Evolutionary conservation across 2,329 filamentous ascomycete species (phyloP).

Genomic region (Davidsoniella australis): DNA sequence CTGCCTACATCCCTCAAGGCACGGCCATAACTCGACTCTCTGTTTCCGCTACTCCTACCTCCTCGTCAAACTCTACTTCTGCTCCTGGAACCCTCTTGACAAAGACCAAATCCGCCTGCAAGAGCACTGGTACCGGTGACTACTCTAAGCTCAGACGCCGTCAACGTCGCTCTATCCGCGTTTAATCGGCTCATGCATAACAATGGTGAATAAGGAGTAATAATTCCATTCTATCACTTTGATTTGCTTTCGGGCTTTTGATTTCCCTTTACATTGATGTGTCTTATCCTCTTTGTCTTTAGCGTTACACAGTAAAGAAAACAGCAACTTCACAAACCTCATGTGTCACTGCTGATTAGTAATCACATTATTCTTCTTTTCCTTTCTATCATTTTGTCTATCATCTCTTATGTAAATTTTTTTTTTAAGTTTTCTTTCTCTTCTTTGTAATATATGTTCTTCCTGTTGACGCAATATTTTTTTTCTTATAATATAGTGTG

Average conservation of each 20-base stretch:
- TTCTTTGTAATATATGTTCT: conserved; percentile 5
- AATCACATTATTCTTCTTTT: too few relatives aligned
- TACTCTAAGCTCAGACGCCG: too few relatives aligned
- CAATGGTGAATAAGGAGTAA: too few relatives aligned
- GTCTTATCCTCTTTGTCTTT: too few relatives aligned
- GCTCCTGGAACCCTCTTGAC: background rate
- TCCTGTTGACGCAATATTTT: background rate
- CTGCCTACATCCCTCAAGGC: too few relatives aligned
- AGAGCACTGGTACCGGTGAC: background rate
- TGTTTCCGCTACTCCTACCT: background rate
- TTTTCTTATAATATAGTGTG: background rate
- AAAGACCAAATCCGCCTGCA: conserved; percentile 7
- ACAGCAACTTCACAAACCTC: too few relatives aligned
- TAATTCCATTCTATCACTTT: too few relatives aligned
- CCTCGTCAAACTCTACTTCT: background rate
- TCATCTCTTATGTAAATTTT: conserved; percentile 2
- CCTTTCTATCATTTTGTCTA: background rate
- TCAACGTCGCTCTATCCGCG: too few relatives aligned
- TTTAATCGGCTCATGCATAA: too few relatives aligned
- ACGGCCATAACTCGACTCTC: background rate
- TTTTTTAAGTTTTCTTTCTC: conserved; percentile 1
- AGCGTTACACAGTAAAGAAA: too few relatives aligned
- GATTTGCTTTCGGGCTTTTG: background rate
- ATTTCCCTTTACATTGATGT: background rate
- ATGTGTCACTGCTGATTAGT: too few relatives aligned